A percentile compares a stretch with the other conserved stretches of the same genome.
Evolutionary conservation across 441 rosid genomes (phyloP).

Genomic region (Viola pubescens): DNA sequence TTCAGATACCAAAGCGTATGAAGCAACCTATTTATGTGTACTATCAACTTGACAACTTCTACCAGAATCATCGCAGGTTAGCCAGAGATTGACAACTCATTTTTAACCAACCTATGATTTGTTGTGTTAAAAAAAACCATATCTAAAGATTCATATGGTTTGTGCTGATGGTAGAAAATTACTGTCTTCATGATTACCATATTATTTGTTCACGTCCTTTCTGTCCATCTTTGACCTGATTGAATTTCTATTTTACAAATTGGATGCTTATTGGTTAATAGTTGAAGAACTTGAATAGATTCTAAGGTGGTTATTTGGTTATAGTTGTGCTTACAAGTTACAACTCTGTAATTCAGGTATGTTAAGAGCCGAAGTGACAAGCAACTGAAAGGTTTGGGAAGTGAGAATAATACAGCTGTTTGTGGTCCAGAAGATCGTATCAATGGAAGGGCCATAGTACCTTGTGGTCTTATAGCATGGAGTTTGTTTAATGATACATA

Average conservation of each 20-base stretch:
- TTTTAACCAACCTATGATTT: neutral
- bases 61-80: slow-evolving; percentile 95
- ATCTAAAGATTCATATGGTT: neutral
- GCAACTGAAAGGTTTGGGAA: slow-evolving; percentile 36
- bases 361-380: slow-evolving; percentile 74
- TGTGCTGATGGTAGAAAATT: neutral
- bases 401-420: slow-evolving; percentile 25
- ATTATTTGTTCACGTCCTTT: neutral
- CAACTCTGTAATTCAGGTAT: slow-evolving; percentile 37
- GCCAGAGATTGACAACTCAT: neutral
- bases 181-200: neutral
- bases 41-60: slow-evolving; percentile 93
- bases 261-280: neutral
- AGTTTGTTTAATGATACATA: slow-evolving; percentile 93
- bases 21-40: slow-evolving; percentile 75
- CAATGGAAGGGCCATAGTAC: slow-evolving; percentile 44
- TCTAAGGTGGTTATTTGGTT: neutral
- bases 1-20: slow-evolving; percentile 70
- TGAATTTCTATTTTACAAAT: neutral
- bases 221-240: too few species aligned
- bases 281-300: neutral
- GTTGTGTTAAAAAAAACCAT: neutral
- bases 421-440: slow-evolving; percentile 57
- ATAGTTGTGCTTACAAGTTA: slow-evolving; percentile 1
- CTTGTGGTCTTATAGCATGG: slow-evolving; percentile 96